phyloP scores from a whole-genome alignment of 2,329 filamentous ascomycete species.

The Trichoderma koningiopsis region DNA sequence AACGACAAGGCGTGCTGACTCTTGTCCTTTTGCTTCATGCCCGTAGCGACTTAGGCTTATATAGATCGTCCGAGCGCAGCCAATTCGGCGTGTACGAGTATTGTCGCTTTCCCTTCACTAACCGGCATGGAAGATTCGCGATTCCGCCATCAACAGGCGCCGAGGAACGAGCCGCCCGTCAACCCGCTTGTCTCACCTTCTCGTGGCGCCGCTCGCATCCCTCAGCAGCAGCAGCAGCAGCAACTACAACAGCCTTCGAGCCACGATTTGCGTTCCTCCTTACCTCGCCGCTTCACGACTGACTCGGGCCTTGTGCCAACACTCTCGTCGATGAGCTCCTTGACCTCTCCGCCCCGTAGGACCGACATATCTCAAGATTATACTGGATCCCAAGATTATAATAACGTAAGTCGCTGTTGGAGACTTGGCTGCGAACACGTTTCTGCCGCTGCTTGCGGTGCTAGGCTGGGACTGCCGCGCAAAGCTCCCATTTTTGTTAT shows the following conservation, averaged over 20 bases:
- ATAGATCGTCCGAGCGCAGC: slow-evolving; percentile 38
- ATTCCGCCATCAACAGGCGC: slow-evolving; percentile 75
- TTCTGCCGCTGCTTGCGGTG: background rate
- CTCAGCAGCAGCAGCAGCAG: slow-evolving; percentile 38
- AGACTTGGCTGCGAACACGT: background rate
- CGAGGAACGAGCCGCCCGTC: slow-evolving; percentile 74
- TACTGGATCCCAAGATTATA: slow-evolving; percentile 51
- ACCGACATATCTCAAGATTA: slow-evolving; percentile 54
- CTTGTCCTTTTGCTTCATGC: slow-evolving; percentile 41
- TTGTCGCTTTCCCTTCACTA: slow-evolving; percentile 42
- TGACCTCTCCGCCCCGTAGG: slow-evolving; percentile 56
- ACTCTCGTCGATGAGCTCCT: slow-evolving; percentile 53
- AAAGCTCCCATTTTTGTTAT: background rate
- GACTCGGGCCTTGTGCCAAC: slow-evolving; percentile 83
- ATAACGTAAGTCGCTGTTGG: slow-evolving; percentile 40
- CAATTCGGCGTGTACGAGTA: slow-evolving; percentile 45
- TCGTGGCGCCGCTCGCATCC: slow-evolving; percentile 67
- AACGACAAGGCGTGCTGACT: slow-evolving; percentile 34
- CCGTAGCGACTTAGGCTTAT: slow-evolving; percentile 34
- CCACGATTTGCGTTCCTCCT: slow-evolving; percentile 71
- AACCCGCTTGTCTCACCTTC: slow-evolving; percentile 73
- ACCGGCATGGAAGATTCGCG: slow-evolving; percentile 72
- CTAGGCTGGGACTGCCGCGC: background rate
- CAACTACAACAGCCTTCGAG: slow-evolving; percentile 39
- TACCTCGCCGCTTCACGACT: slow-evolving; percentile 92